Evolutionary conservation across 768 basidiomycete species (phyloP), one percentile per base, ranked within the genome.

Genomic region (Inosperma sp.): DNA sequence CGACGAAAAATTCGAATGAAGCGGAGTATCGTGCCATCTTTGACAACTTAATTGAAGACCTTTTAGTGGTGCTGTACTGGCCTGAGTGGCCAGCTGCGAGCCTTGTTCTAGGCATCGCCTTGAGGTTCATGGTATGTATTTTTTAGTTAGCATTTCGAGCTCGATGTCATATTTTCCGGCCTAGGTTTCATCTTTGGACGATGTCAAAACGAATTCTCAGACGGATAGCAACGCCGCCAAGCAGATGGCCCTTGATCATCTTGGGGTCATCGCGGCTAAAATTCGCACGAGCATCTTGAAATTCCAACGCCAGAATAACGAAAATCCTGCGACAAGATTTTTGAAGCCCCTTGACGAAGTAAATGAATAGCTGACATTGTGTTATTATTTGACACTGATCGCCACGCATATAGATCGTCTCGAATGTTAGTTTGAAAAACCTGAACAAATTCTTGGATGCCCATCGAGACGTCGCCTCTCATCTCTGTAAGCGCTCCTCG

Each of bases 11-110:
- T 57, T 85, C 93, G 0, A 93, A 91, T 57, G 96, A 99, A 62
- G 84, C 88, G 5, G 95, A 98, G 63, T 97, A 97, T 64, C 83
- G 93, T 42, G 76, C 84, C 0, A 92, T 98, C 31, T 88, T 98
- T 52, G 95, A 98, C 61, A 88, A 88, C 59, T 72, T 98, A 9
- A 82, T 98, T 34, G 82, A 83, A 2, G 96, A 99, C 62, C 73
- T 96, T 19, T 76, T 98, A 19, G 78, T 80, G 7, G 93, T 96
- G 16, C 72, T 97, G 5, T 93, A 87, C 64, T 90, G 90, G 82
- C 94, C 96, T 0, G 96, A 99, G 67, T 99, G 95, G 93, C 96
- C 96, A 5, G 94, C 90, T 8, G 90, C 96, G 2, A 78, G 83
- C 35, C 68, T 96, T 14, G 73, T 96, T 31, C 69, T 98, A 30